Evolutionary conservation across 179 eudicot genomes (phyloP).

Genomic region (Beta macrorhiza): DNA sequence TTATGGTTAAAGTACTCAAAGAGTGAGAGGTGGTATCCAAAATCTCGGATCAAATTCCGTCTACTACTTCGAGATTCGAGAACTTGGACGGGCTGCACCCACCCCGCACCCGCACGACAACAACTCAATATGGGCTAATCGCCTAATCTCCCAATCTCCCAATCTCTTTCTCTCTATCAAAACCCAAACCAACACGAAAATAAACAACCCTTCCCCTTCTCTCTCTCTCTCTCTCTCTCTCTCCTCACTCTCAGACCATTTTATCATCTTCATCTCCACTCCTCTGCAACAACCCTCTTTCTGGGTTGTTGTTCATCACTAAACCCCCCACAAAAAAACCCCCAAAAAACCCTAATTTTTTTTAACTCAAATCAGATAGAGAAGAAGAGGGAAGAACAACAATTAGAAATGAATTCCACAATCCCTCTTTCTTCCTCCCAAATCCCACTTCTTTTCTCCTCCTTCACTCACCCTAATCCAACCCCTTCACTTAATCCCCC

Average conservation of each 20-base stretch:
- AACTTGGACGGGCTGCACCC: too few species aligned
- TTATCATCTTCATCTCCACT: background rate
- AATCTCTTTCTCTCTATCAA: too few species aligned
- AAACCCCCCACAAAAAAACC: background rate
- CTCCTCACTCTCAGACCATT: slow-evolving; percentile 17
- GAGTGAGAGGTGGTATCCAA: too few species aligned
- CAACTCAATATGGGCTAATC: too few species aligned
- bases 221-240: background rate
- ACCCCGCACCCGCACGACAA: too few species aligned
- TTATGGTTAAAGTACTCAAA: too few species aligned
- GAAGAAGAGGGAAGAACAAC: background rate
- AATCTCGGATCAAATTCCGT: too few species aligned
- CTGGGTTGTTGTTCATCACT: background rate
- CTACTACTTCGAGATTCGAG: too few species aligned
- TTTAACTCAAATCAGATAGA: too few species aligned
- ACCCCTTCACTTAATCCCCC: slow-evolving; percentile 10
- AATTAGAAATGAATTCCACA: slow-evolving; percentile 15
- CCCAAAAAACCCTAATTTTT: background rate
- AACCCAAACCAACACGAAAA: background rate
- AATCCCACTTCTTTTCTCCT: slow-evolving; percentile 11
- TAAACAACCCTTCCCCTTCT: background rate
- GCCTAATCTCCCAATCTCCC: too few species aligned
- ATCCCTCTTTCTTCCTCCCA: slow-evolving; percentile 20
- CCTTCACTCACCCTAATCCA: slow-evolving; percentile 15
- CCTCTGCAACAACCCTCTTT: slow-evolving; percentile 8